Evolutionary conservation across 2,329 filamentous ascomycete genomes (phyloP), one percentile per base, ranked within the genome.

Genomic region (Metarhizium robertsii): DNA sequence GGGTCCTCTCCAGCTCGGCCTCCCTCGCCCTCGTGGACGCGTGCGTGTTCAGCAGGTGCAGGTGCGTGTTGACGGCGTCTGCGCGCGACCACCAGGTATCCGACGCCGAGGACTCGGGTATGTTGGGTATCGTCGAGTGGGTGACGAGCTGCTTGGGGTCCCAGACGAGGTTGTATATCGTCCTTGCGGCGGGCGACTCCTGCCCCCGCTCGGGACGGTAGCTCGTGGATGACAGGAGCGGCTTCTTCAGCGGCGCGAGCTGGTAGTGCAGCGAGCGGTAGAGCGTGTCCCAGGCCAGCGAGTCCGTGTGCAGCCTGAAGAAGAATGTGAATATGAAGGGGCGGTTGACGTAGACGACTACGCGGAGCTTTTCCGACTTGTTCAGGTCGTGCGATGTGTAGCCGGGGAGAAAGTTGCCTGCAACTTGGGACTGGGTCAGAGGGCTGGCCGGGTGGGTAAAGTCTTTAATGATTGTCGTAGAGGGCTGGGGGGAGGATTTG

Each of bases 241-340:
- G 74, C 60, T 79, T 81, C 52, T 79, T 75, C 4, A 87, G 71
- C 1, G 84, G 80, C 2, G 74, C 71, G 13, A 87, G 75, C 62
- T 87, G 83, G 58, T 79, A 70, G 61, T 86, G 82, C 25, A 87
- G 69, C 1, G 79, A 80, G 49, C 75, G 76, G 65, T 86, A 86
- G 7, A 85, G 69, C 0, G 71, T 63, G n/a, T 79, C 73, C 66
- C 74, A 79, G 4, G 78, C 77, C 2, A 85, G 68, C 1, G 82
- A 80, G 54, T 81, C 76, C 6, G 86, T 85, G 50, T 76, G 75
- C 14, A 73, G 65, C 11, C 66, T 64, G 67, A 92, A 92, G 4
- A 94, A 73, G 58, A 94, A 86, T 1, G 85, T 81, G 66, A 88
- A 92, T 50, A 92, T 80, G 69, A 92, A 92, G 0, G 89, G 89